A percentile compares a stretch with the other conserved stretches of the same genome.
These are phyloP conservation scores for Globisporangium nunn DNA, from an alignment of 352 stramenopile species.

Conservation along the genomic window DNA sequence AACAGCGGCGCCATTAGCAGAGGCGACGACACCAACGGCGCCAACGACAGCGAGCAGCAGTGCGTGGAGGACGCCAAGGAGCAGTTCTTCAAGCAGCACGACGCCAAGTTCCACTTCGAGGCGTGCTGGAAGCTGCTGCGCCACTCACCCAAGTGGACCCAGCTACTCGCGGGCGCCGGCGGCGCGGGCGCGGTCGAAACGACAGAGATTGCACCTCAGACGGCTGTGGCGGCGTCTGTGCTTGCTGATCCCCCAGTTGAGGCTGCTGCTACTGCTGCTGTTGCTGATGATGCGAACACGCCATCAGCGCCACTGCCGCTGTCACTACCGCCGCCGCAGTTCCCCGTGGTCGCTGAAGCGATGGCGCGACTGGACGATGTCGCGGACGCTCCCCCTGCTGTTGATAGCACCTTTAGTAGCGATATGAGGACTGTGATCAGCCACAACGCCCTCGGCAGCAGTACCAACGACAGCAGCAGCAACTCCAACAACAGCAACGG, in stretches of 20 bases:
- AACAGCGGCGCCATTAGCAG: neutral
- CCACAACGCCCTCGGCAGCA: neutral
- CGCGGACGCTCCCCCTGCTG: neutral
- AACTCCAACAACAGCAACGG: slow-evolving; percentile 1
- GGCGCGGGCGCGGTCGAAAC: slow-evolving; percentile 3
- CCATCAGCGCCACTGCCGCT: no score
- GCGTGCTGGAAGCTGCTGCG: slow-evolving; percentile 62
- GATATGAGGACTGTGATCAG: no score
- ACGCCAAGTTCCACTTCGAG: slow-evolving; percentile 63
- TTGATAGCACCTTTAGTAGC: neutral
- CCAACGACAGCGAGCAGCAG: slow-evolving; percentile 30
- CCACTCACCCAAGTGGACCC: slow-evolving; percentile 54
- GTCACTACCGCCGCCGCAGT: neutral
- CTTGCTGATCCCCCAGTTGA: neutral
- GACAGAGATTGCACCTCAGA: neutral
- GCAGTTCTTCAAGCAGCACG: slow-evolving; percentile 38
- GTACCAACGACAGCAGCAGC: neutral
- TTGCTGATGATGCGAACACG: neutral
- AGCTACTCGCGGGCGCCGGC: slow-evolving; percentile 42
- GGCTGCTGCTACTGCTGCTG: neutral
- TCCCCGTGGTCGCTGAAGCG: slow-evolving; percentile 2
- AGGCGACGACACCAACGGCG: slow-evolving; percentile 5
- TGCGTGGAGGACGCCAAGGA: slow-evolving; percentile 50
- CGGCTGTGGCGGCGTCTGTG: neutral
- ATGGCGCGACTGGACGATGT: slow-evolving; percentile 9